Base-by-base conservation (phyloP, 768 basidiomycete genomes). In the Agaricus blazei region DNA sequence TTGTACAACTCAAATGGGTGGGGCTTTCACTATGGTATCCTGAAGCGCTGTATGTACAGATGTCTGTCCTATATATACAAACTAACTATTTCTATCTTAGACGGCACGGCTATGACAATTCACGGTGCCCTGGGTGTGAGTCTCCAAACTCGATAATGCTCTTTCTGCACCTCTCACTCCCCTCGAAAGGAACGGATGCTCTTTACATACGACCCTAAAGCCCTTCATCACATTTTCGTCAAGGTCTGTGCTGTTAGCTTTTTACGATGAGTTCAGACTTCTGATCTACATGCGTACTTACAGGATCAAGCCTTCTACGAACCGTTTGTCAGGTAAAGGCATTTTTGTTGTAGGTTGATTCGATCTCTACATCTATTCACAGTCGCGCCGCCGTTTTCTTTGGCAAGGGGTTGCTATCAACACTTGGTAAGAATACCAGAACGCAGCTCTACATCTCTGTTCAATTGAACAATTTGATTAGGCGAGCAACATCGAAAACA, bases 171-270 rank as follows among this genome's bases (percentile, higher is more conserved):
- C 8, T 8, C 34, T 34, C 34, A 34, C 34, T 34, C 34, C 3
- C 4, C 31, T 11, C 34, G 41, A 28, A 27, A 60, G 59, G 36
- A 31, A 41, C 52, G 45, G 3, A 2, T 43, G 14, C 26, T 50
- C 2, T 11, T 54, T 1, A 36, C 50, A 9, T 75, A 63, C 46
- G 79, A 80, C 58, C 74, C 77, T 0, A 69, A 68, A 44, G 79
- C 78, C 5, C 59, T 80, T 49, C 68, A 77, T 53, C 73, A 75
- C 55, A 73, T 80, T 37, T 36, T 76, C 9, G 66, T 78, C 51
- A 79, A 77, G 62, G 78, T 75, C 12, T 26, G 45, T 19, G 45
- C 31, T 34, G 5, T 11, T 34, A 8, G 3, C 14, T 23, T 9
- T 9, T 28, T 3, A 8, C 11, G 19, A 19, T 19, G 19, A 19